Evolutionary conservation across 2,329 filamentous ascomycete genomes (phyloP).

Genomic region (Chrysosporium keratinophilum): DNA sequence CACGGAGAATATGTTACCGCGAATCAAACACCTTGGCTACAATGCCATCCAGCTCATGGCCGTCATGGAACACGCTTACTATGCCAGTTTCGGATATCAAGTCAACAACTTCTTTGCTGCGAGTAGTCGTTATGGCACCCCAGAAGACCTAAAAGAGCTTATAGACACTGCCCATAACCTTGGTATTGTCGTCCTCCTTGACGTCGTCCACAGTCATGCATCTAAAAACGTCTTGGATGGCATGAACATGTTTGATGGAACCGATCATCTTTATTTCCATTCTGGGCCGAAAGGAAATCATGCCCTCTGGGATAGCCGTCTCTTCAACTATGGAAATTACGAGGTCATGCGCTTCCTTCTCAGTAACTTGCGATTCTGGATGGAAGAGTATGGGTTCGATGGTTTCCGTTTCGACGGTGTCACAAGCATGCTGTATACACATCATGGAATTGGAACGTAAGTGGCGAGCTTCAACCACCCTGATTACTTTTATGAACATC

Average conservation of each 20-base stretch:
- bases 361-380: slow-evolving; percentile 95
- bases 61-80: slow-evolving; percentile 98
- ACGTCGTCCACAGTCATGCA: slow-evolving; percentile 95
- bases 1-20: slow-evolving; percentile 78
- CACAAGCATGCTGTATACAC: slow-evolving; percentile 92
- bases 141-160: slow-evolving; percentile 91
- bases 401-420: slow-evolving; percentile 97
- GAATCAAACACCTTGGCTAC: slow-evolving; percentile 84
- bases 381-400: slow-evolving; percentile 95
- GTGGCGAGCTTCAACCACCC: slow-evolving; percentile 27
- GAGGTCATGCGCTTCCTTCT: slow-evolving; percentile 93
- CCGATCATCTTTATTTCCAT: slow-evolving; percentile 94
- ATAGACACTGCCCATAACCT: slow-evolving; percentile 89
- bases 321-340: slow-evolving; percentile 95
- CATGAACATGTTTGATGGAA: slow-evolving; percentile 89
- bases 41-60: slow-evolving; percentile 99
- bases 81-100: slow-evolving; percentile 97
- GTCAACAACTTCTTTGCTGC: slow-evolving; percentile 98
- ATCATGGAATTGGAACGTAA: slow-evolving; percentile 94
- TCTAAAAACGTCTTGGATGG: slow-evolving; percentile 96
- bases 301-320: slow-evolving; percentile 86
- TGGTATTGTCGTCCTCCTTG: slow-evolving; percentile 81
- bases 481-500: neutral
- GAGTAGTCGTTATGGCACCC: slow-evolving; percentile 85
- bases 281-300: slow-evolving; percentile 73